Evolutionary conservation across 2,329 filamentous ascomycete species (phyloP), one percentile per base, ranked within the genome.

Genomic region (Cladophialophora bantiana): DNA sequence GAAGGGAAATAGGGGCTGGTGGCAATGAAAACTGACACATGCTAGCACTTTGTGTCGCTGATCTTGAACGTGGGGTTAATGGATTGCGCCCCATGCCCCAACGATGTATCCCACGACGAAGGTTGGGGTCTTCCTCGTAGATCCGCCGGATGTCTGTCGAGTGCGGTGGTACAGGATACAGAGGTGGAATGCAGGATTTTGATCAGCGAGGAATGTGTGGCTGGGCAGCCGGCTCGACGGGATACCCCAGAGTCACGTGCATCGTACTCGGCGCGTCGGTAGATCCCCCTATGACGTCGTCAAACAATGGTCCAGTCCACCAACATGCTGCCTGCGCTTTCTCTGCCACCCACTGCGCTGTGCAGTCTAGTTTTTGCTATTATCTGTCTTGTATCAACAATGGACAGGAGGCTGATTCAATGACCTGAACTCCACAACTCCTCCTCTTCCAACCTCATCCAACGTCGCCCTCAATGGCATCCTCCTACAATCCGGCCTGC

Each of bases 401-500:
- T 15, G 12, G 38, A 15, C 38, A 42, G 18, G 4, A 10, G 20
- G 18, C 12, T 5, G 18, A 50, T 1, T 50, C 45, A 20, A 12
- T 50, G 45, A 50, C 45, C 6, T 18, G 7, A 50, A 20, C 18
- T 50, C 20, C 7, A 50, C 15, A 26, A 9, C 45, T 7, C 45
- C 5, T 50, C 10, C 20, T 3, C 15, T 50, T 26, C 45, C n/a
- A 2, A 50, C n/a, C 40, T 50, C 18, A 50, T 4, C 7, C n/a
- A 12, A 12, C 26, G 7, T 31, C n/a, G 40, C 40, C 61, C 15
- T 53, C 59, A 42, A 52, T 38, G 48, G 64, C 66, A 64, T 60
- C 59, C 45, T 61, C 57, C 32, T 71, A 68, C 63, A 72, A 73
- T 59, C 72, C 72, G 38, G 65, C 70, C 38, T 72, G 70, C 60